Base-by-base conservation (phyloP, 768 basidiomycete genomes). In the Rubroboletus satanas region DNA sequence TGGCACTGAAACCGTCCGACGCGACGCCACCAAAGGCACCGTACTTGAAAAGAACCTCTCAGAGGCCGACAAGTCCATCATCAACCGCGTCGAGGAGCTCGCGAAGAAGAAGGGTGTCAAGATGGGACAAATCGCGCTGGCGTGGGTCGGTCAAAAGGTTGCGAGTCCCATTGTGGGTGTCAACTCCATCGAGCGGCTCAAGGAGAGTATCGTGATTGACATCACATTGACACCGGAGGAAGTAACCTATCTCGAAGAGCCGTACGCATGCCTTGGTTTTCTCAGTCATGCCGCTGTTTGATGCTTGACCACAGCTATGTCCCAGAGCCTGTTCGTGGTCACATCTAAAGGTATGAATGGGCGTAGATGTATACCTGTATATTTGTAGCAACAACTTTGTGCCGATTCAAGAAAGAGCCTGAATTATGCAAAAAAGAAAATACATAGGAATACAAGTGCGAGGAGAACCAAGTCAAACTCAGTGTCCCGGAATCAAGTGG, bases 61-160 rank as follows among this genome's bases (percentile, higher is more conserved):
- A 15, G 70, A 69, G 9, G 67, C 68, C 0, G 71, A 75, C 59
- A 60, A 67, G 50, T 56, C 59, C 41, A 77, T 78, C 61, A 70
- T 77, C 61, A 59, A 55, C 23, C 71, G 75, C 14, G 74, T 80
- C 14, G 72, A 77, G 58, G 68, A 75, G 45, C 57, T 81, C 15
- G 72, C 80, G 8, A 67, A 71, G 44, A 74, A 74, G 63, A 70
- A 70, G 32, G 68, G 65, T 0, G 63, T 71, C 54, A 68, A 68
- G 47, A 81, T 79, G 80, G 68, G 71, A 23, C 77, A 79, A 53
- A 69, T 80, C 33, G 77, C 78, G 4, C 50, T 80, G 1, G 74
- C 76, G 4, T 81, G 80, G 80, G 56, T 66, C 1, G 39, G 68
- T 9, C 45, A 63, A 29, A 80, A 80, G 60, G 70, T 77, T 6